These are phyloP conservation scores for Lactarius sp. DNA, from an alignment of 768 basidiomycete species.

Conservation along the genomic window DNA sequence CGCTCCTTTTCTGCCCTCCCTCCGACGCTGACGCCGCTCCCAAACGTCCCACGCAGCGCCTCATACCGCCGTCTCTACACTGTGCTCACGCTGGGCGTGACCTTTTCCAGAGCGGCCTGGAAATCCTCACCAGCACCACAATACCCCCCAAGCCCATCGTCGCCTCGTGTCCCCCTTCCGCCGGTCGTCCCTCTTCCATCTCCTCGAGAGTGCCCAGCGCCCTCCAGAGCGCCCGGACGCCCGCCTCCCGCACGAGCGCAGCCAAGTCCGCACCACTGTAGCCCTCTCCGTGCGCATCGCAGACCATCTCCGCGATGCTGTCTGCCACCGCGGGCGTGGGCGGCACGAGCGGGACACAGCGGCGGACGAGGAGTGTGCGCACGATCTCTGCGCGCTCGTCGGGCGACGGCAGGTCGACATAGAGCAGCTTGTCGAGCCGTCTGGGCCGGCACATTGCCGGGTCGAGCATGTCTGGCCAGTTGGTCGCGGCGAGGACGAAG, in stretches of 20 bases:
- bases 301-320: slow-evolving; percentile 39
- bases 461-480: slow-evolving; percentile 95
- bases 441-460: slow-evolving; percentile 98
- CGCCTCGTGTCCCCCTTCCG: slow-evolving; percentile 26
- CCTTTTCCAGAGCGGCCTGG: slow-evolving; percentile 64
- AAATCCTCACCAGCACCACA: slow-evolving; percentile 65
- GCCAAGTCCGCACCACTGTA: slow-evolving; percentile 93
- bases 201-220: slow-evolving; percentile 63
- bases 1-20: slow-evolving; percentile 29
- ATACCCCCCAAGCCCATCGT: slow-evolving; percentile 32
- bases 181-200: slow-evolving; percentile 39
- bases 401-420: slow-evolving; percentile 78
- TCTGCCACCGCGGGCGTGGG: slow-evolving; percentile 29
- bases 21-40: slow-evolving; percentile 70
- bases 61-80: slow-evolving; percentile 83
- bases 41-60: slow-evolving; percentile 72
- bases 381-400: slow-evolving; percentile 81
- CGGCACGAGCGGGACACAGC: slow-evolving; percentile 60
- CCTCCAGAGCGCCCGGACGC: slow-evolving; percentile 72
- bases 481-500: slow-evolving; percentile 93
- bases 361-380: slow-evolving; percentile 52
- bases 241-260: slow-evolving; percentile 83
- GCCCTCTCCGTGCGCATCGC: slow-evolving; percentile 66
- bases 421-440: slow-evolving; percentile 87
- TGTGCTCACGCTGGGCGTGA: slow-evolving; percentile 81